These are phyloP conservation scores for Kwoniella sp. DNA, from an alignment of 768 basidiomycete genomes.

Conservation along the genomic window DNA sequence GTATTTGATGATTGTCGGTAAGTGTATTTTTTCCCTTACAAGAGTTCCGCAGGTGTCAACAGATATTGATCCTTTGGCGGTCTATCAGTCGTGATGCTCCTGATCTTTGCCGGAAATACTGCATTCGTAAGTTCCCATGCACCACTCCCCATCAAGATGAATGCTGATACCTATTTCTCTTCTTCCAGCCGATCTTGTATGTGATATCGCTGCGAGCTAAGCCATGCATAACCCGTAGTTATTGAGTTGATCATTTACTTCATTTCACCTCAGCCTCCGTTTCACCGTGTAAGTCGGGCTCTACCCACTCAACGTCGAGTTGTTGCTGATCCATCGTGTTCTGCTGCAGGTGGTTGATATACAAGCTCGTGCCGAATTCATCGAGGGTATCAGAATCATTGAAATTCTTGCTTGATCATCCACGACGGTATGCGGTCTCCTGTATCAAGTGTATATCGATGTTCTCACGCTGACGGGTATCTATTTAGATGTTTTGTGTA, in stretches of 20 bases:
- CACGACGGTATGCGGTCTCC: slow-evolving; percentile 61
- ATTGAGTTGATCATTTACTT: too few relatives aligned
- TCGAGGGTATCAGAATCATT: slow-evolving; percentile 76
- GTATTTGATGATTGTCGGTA: slow-evolving; percentile 68
- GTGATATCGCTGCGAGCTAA: too few relatives aligned
- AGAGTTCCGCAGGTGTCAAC: background rate
- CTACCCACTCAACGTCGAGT: background rate
- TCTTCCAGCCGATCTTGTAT: slow-evolving; percentile 79
- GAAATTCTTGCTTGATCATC: slow-evolving; percentile 91
- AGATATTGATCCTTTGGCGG: background rate
- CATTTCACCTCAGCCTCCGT: slow-evolving; percentile 74
- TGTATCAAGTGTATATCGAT: too few relatives aligned
- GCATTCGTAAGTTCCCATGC: slow-evolving; percentile 71
- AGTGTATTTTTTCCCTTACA: slow-evolving; percentile 6
- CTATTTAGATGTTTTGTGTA: slow-evolving; percentile 87
- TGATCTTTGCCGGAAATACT: slow-evolving; percentile 90
- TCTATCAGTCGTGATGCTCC: slow-evolving; percentile 61
- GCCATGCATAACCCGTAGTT: too few relatives aligned
- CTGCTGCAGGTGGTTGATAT: slow-evolving; percentile 68
- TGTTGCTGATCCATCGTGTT: background rate
- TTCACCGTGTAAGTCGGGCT: slow-evolving; percentile 69
- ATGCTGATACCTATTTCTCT: slow-evolving; percentile 1
- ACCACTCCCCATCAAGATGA: slow-evolving; percentile 6
- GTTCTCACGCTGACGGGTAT: too few relatives aligned
- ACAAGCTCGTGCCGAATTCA: slow-evolving; percentile 63